Evolutionary conservation across 768 basidiomycete species (phyloP).

Genomic region (Pleurotus pulmonarius): DNA sequence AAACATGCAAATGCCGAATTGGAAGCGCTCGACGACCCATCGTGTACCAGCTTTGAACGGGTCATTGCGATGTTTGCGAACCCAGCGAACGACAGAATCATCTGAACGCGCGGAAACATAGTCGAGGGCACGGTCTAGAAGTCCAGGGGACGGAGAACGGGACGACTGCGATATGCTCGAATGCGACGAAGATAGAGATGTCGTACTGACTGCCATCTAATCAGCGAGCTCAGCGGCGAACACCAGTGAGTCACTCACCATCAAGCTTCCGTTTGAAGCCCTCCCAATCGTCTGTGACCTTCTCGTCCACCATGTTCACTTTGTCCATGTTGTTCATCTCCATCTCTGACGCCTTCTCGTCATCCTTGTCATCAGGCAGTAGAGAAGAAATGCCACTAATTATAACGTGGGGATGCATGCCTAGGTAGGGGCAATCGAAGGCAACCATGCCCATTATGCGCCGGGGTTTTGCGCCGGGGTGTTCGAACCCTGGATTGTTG

Average conservation of each 20-base stretch:
- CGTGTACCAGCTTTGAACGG: slow-evolving; percentile 45
- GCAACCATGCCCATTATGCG: slow-evolving; percentile 53
- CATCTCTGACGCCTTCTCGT: slow-evolving; percentile 24
- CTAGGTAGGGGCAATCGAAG: slow-evolving; percentile 57
- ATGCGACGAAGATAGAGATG: slow-evolving; percentile 13
- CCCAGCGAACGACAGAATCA: slow-evolving; percentile 43
- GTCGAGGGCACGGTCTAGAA: slow-evolving; percentile 33
- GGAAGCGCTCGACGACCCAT: slow-evolving; percentile 52
- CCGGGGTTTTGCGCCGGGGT: slow-evolving; percentile 26
- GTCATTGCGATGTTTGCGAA: slow-evolving; percentile 49
- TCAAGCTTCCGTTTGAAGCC: slow-evolving; percentile 33
- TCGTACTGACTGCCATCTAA: slow-evolving; percentile 2
- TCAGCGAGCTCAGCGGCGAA: neutral
- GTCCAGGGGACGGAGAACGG: slow-evolving; percentile 16
- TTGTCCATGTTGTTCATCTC: slow-evolving; percentile 40
- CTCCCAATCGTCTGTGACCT: slow-evolving; percentile 50
- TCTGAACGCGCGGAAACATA: slow-evolving; percentile 39
- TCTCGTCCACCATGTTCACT: slow-evolving; percentile 39
- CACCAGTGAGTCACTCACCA: slow-evolving; percentile 11
- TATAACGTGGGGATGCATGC: slow-evolving; percentile 62
- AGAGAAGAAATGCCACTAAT: slow-evolving; percentile 53
- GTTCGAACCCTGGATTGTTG: slow-evolving; percentile 25
- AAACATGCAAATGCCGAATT: slow-evolving; percentile 58
- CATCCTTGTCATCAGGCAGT: slow-evolving; percentile 31
- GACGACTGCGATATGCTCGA: neutral